Evolutionary conservation across 306 rosid species (phyloP).

Genomic region (Lathyrus oleraceus): DNA sequence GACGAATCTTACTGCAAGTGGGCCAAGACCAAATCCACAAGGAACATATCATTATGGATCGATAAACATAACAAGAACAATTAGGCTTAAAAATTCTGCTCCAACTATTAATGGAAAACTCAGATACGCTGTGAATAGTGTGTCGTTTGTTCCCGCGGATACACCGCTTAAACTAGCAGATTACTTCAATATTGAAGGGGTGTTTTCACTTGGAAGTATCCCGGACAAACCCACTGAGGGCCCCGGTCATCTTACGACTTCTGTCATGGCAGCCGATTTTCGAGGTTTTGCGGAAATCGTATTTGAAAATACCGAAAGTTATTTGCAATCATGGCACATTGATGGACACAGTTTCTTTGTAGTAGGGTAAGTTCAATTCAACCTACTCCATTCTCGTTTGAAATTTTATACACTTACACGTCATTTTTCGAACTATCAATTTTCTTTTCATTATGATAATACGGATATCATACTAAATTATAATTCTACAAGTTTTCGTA

Average conservation of each 20-base stretch:
- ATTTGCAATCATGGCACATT: conserved; percentile 77
- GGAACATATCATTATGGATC: conserved; percentile 87
- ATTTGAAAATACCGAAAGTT: conserved; percentile 74
- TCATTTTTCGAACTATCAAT: background rate
- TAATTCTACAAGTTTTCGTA: too few relatives aligned
- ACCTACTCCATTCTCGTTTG: background rate
- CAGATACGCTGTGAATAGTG: conserved; percentile 80
- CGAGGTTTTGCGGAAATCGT: conserved; percentile 65
- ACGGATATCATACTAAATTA: too few relatives aligned
- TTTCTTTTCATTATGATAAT: background rate
- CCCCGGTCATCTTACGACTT: conserved; percentile 66
- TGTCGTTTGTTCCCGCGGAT: conserved; percentile 70
- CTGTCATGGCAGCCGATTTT: conserved; percentile 78
- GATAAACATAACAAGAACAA: conserved; percentile 69
- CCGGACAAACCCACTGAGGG: conserved; percentile 61
- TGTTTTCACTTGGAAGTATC: conserved; percentile 67
- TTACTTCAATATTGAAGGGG: conserved; percentile 73
- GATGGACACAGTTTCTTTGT: conserved; percentile 77
- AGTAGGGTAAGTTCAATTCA: conserved; percentile 66
- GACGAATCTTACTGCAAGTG: conserved; percentile 85
- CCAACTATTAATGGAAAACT: conserved; percentile 74
- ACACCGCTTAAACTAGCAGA: conserved; percentile 91
- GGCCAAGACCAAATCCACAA: conserved; percentile 95
- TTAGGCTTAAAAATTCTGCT: conserved; percentile 69
- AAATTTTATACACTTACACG: background rate